phyloP scores from a whole-genome alignment of 352 stramenopile species.

The Pythium plurisporium region DNA sequence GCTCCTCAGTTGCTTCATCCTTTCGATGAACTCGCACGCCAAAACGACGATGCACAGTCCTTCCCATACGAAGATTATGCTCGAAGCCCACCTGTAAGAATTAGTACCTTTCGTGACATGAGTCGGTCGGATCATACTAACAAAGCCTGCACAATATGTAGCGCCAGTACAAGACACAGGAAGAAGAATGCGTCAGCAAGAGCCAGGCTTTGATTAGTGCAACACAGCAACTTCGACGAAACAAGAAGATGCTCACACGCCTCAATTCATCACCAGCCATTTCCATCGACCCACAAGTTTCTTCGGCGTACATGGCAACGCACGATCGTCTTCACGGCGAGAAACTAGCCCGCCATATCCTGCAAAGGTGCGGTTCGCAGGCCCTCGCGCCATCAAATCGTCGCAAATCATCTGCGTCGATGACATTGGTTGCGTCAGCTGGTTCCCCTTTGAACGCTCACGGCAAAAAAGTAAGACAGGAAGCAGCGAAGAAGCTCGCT shows the following conservation, averaged over 20 bases:
- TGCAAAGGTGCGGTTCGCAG: conserved; percentile 24
- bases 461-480: conserved; percentile 13
- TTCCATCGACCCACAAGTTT: not conserved
- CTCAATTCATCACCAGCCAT: not conserved
- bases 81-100: conserved; percentile 14
- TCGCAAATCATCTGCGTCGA: conserved; percentile 25
- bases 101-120: no score
- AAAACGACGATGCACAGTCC: conserved; percentile 30
- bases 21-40: conserved; percentile 39
- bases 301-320: not conserved
- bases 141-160: not conserved
- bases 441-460: no score
- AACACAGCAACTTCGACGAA: conserved; percentile 28
- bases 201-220: conserved; percentile 31
- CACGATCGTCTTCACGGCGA: conserved; percentile 33
- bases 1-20: conserved; percentile 33
- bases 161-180: conserved; percentile 11
- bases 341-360: conserved; percentile 33
- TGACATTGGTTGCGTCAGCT: no score
- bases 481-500: conserved; percentile 25
- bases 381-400: conserved; percentile 38
- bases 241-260: conserved; percentile 29
- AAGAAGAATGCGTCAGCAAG: conserved; percentile 23
- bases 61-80: conserved; percentile 54
- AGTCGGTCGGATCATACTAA: no score